A percentile compares a stretch with the other conserved stretches of the same genome.
Evolutionary conservation across 208 protist genomes (phyloP).

Genomic region (Leishmania arabica): DNA sequence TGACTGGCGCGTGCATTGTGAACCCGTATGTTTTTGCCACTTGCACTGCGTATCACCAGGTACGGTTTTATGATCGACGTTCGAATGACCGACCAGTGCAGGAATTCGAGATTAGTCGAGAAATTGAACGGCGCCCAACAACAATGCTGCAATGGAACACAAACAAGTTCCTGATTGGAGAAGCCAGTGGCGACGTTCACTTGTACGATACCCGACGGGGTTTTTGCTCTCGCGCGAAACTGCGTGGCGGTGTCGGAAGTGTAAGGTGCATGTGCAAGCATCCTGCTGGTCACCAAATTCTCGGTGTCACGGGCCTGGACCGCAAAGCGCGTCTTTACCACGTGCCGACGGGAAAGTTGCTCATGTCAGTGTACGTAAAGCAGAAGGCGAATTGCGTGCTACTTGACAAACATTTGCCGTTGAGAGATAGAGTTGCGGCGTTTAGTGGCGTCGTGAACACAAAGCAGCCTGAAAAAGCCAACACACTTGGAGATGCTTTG

Average conservation of each 20-base stretch:
- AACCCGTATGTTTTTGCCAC: conserved; percentile 82
- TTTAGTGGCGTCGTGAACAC: conserved; percentile 70
- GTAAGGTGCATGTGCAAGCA: conserved; percentile 84
- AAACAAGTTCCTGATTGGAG: conserved; percentile 87
- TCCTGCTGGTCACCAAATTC: conserved; percentile 77
- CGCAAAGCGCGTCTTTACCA: conserved; percentile 83
- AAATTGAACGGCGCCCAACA: conserved; percentile 80
- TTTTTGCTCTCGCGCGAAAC: conserved; percentile 82
- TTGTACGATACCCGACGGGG: conserved; percentile 84
- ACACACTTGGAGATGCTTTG: conserved; percentile 66
- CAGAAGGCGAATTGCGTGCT: conserved; percentile 70
- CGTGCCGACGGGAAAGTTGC: conserved; percentile 80
- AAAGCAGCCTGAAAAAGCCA: conserved; percentile 67
- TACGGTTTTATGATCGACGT: conserved; percentile 83
- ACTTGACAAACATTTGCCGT: conserved; percentile 62
- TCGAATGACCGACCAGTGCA: conserved; percentile 76
- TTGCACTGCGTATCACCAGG: conserved; percentile 80
- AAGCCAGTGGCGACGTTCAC: conserved; percentile 84
- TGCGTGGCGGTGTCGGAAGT: conserved; percentile 84
- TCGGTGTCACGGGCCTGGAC: conserved; percentile 75
- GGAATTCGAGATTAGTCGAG: conserved; percentile 79
- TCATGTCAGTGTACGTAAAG: conserved; percentile 76
- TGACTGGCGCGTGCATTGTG: conserved; percentile 72
- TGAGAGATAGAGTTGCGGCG: conserved; percentile 60
- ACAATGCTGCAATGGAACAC: conserved; percentile 84